Base-by-base conservation (phyloP, 176 grass and related monocot species). In the Aechmea fasciata region DNA sequence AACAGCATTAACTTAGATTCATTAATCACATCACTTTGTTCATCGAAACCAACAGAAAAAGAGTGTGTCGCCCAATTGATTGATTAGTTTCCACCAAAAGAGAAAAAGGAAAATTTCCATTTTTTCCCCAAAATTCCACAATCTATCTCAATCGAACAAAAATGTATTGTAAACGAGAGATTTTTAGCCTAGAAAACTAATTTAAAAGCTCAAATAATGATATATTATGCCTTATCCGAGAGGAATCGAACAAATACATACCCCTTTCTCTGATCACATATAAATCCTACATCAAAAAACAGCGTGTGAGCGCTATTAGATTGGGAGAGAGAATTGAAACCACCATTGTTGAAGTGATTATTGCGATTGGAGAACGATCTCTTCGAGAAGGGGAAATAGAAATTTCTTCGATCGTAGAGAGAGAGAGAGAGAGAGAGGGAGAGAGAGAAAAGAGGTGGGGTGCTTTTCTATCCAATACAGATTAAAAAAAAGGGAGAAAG, bases 381-480 rank as follows among this genome's bases (percentile, higher is more conserved):
- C 20, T 61, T 19, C 10, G 20, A 19, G 55, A 61, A 61, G 55
- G 55, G 17, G 55, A 61, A 18, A 19, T 41, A 61, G 55, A 18
- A 61, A 61, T 61, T 61, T 61, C 55, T 61, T 18, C 55, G 55
- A 61, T 61, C 55, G 15, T 9, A 61, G 13, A 61, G 55, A 61
- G 13, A 22, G 17, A 61, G n/a, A 55, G 17, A 20, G 55, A 61
- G 55, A 15, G 55, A 9, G 14, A 57, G 19, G 20, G 54, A 61
- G 55, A 61, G 55, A 41, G 33, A 61, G 55, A 11, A 20, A 19
- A 15, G 55, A 61, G 55, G 55, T 10, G n/a, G 33, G 33, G 33
- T 41, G 33, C 5, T 41, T 7, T 61, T n/a, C n/a, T 13, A 61
- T 18, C 15, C 55, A 61, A n/a, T 26, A 26, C 1, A 26, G 25